Conservation (phyloP, 192 early-diverging fungal species). For the Funneliformis mosseae region DNA sequence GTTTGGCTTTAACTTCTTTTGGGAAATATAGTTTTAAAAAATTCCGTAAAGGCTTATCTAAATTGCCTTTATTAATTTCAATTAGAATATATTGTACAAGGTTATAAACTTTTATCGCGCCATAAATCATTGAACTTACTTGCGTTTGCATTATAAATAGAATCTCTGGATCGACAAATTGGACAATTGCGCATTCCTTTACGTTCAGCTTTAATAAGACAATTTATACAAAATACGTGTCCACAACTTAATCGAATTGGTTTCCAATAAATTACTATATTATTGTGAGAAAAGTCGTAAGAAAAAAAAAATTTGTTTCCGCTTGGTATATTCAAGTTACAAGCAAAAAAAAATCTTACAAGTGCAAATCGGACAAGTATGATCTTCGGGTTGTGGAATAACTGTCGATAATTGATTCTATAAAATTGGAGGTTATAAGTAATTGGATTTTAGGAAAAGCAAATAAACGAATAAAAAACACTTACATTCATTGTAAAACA, state of each 20-base stretch:
- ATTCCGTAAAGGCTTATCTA: slow-evolving; percentile 68
- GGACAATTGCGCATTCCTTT: slow-evolving; percentile 71
- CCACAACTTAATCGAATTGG: slow-evolving; percentile 75
- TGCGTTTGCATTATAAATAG: slow-evolving; percentile 62
- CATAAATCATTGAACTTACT: not conserved
- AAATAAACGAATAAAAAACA: not conserved
- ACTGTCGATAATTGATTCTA: slow-evolving; percentile 65
- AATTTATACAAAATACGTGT: slow-evolving; percentile 81
- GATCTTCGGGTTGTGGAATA: slow-evolving; percentile 82
- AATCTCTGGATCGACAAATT: slow-evolving; percentile 65
- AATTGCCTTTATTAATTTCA: slow-evolving; percentile 37
- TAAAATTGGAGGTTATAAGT: slow-evolving; percentile 32
- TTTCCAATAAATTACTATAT: slow-evolving; percentile 67
- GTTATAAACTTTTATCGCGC: not conserved
- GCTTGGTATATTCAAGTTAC: not conserved
- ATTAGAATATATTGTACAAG: not conserved
- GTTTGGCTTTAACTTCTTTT: slow-evolving; percentile 73
- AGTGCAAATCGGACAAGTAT: slow-evolving; percentile 79
- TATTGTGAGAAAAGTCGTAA: not conserved
- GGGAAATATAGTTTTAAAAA: slow-evolving; percentile 80
- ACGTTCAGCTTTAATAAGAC: slow-evolving; percentile 72
- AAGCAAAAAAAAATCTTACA: slow-evolving; percentile 38
- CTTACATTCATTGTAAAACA: not conserved
- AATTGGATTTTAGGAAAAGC: not conserved
- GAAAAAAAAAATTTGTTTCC: slow-evolving; percentile 19